Percentiles rank a stretch among this genome's conserved stretches.
phyloP scores from a whole-genome alignment of 2,329 filamentous ascomycete genomes.

The Colletotrichum agaves region DNA sequence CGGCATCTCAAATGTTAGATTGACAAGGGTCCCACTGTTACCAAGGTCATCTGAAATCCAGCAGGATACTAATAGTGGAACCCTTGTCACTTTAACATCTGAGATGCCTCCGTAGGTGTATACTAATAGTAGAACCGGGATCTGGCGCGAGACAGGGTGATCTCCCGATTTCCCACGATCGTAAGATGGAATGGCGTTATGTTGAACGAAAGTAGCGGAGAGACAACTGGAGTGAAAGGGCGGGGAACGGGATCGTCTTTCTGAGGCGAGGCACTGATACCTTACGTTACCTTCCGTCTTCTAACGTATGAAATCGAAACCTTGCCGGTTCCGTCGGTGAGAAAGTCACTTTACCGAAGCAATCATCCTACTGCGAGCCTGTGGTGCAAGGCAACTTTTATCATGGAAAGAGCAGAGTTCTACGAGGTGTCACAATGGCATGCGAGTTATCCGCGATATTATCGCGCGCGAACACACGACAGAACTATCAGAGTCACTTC shows the following conservation, averaged over 20 bases:
- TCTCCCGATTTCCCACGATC: conserved; percentile 16
- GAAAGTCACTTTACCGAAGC: conserved; percentile 4
- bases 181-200: conserved; percentile 24
- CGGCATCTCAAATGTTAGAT: too few species aligned
- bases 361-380: conserved; percentile 14
- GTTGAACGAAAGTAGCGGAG: conserved; percentile 14
- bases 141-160: conserved; percentile 16
- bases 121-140: too few species aligned
- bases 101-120: too few species aligned
- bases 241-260: neutral
- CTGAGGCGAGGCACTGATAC: too few species aligned
- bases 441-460: neutral
- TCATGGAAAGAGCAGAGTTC: neutral
- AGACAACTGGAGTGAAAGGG: conserved; percentile 5
- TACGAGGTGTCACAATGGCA: neutral
- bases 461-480: too few species aligned
- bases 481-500: too few species aligned
- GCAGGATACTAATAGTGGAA: too few species aligned
- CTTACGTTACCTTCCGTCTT: too few species aligned
- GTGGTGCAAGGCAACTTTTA: conserved; percentile 8
- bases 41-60: too few species aligned
- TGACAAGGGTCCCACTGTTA: too few species aligned
- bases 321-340: conserved; percentile 17
- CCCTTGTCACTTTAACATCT: too few species aligned
- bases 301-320: neutral